These are phyloP conservation scores for Agaricales sp. DNA, from an alignment of 1,284 basidiomycete species.

Conservation along the genomic window DNA sequence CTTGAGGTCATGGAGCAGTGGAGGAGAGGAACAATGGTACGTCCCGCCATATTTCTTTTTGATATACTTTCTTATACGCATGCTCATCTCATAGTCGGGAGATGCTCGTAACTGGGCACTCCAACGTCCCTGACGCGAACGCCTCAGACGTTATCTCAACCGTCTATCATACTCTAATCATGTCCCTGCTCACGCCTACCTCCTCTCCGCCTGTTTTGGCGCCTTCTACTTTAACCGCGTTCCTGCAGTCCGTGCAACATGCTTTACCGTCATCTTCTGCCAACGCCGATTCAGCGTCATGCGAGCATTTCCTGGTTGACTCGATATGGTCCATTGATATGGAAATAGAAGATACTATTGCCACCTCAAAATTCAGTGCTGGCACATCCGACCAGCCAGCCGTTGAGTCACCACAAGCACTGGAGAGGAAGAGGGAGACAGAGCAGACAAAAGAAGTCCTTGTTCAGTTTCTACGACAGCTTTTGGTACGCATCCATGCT, in stretches of 20 bases:
- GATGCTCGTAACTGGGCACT: neutral
- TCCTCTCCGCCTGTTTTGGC: constrained; percentile 33
- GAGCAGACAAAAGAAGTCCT: constrained; percentile 55
- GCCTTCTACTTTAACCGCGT: constrained; percentile 40
- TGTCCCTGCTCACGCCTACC: constrained; percentile 48
- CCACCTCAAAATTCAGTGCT: constrained; percentile 39
- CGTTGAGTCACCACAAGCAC: constrained; percentile 13
- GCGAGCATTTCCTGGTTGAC: constrained; percentile 66
- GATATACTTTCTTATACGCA: neutral
- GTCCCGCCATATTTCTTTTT: neutral
- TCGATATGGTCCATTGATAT: constrained; percentile 71
- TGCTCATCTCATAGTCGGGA: neutral
- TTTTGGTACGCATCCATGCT: constrained; percentile 42
- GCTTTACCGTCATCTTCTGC: constrained; percentile 57
- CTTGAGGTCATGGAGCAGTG: neutral
- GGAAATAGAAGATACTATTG: constrained; percentile 59
- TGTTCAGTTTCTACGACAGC: constrained; percentile 43
- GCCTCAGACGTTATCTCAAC: constrained; percentile 43
- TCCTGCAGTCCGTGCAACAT: constrained; percentile 50
- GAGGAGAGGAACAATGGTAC: constrained; percentile 1
- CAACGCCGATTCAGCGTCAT: constrained; percentile 26
- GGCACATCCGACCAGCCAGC: constrained; percentile 19
- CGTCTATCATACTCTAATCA: constrained; percentile 54
- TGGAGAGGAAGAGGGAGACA: constrained; percentile 36
- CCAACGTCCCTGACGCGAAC: neutral